Conservation (phyloP, 2,329 filamentous ascomycete species). For the Aspergillus tubingensis region DNA sequence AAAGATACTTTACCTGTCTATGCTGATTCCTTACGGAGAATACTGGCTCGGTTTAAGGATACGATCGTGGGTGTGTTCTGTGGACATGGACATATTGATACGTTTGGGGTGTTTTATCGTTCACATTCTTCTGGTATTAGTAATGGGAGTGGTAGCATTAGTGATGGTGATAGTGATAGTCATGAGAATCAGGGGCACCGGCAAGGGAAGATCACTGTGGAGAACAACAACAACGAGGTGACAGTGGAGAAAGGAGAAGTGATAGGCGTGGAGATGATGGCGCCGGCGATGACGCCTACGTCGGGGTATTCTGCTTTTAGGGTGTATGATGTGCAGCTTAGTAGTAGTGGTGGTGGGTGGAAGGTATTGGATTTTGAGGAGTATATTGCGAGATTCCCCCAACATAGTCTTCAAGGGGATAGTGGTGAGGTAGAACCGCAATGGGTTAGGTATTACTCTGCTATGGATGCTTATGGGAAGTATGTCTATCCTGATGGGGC, state of each 20-base stretch:
- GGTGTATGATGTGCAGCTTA: slow-evolving; percentile 49
- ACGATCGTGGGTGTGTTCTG: slow-evolving; percentile 61
- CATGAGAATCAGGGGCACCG: not conserved
- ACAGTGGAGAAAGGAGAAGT: not conserved
- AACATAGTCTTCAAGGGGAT: too few relatives aligned
- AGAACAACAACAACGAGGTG: too few relatives aligned
- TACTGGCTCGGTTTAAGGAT: slow-evolving; percentile 52
- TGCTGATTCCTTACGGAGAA: slow-evolving; percentile 54
- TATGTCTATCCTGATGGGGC: too few relatives aligned
- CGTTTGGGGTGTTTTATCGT: slow-evolving; percentile 58
- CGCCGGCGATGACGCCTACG: slow-evolving; percentile 57
- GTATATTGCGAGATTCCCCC: not conserved
- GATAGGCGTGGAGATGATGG: slow-evolving; percentile 53
- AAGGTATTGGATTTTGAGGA: not conserved
- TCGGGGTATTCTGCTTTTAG: slow-evolving; percentile 60
- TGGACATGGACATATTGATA: slow-evolving; percentile 59
- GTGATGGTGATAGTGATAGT: not conserved
- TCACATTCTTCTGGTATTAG: not conserved
- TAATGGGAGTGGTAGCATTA: not conserved
- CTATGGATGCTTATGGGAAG: too few relatives aligned
- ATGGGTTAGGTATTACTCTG: too few relatives aligned
- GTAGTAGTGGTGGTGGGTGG: slow-evolving; percentile 39
- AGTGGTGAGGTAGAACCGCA: too few relatives aligned
- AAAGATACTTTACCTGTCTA: slow-evolving; percentile 56
- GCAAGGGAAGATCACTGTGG: too few relatives aligned